Evolutionary conservation across 2,329 filamentous ascomycete genomes (phyloP), one percentile per base, ranked within the genome.

Genomic region (Chaetomium sp.): DNA sequence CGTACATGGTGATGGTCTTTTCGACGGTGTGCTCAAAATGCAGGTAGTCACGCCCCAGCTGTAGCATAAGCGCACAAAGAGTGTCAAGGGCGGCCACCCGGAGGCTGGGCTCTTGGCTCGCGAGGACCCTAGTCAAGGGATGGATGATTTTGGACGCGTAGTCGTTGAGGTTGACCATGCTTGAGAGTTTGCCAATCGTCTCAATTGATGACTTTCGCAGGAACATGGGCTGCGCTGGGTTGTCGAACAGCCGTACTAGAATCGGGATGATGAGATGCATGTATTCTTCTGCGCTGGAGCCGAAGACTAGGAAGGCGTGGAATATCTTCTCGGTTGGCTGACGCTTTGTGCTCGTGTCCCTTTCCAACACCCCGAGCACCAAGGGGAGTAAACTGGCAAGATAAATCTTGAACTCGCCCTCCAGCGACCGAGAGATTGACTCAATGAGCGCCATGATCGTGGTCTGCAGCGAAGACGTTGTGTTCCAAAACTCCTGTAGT

Each of bases 241-340:
- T 96, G 75, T 99, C 94, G 73, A 99, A 98, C 57, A 97, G 90
- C 53, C 90, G 88, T 9, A 99, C 93, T 72, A 99, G 93, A 42
- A 96, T 92, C 0, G 95, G 95, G 59, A 99, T 92, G 70, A 99
- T 98, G 60, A 99, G 83, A 75, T 99, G 95, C 95, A 99, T 99
- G 76, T 99, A 99, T 75, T 99, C 95, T 75, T 99, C 95, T 12
- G 91, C 91, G 73, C 93, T 98, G 0, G 93, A 90, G 1, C 96
- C 96, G 75, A 99, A 99, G 0, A 99, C 91, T 31, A 99, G 80
- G 76, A 99, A 97, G 0, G 94, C 93, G 74, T 98, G 95, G 27
- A 99, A 82, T 4, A 99, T 93, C 71, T 90, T 90, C 75, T 97
- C 93, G 0, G 93, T 96, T 2, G 93, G 90, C 16, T 87, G 84